Base-by-base conservation (phyloP, 352 stramenopile genomes). In the Elongisporangium undulatum region DNA sequence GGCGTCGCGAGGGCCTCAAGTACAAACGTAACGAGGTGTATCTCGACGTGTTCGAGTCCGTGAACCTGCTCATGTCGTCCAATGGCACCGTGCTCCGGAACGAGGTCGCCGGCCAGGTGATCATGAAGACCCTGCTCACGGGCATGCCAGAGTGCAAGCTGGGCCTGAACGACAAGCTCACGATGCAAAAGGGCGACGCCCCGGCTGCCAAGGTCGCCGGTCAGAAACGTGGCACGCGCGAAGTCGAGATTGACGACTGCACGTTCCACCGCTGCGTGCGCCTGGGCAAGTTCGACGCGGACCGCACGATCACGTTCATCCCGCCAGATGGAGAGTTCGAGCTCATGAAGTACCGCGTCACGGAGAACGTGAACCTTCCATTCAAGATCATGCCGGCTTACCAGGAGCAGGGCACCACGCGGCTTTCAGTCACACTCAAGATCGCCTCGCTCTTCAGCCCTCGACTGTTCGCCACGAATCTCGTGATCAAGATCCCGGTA, bases 1-100 rank as follows among this genome's bases (percentile, higher is more conserved):
- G 80, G 82, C 87, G 97, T 63, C 92, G 96, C 45, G 96, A 99
- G 67, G 96, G 96, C 7, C 97, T 99, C 75, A 95, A 95, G 55
- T 97, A 99, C 81, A 98, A 98, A 71, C 97, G 96, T 73, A 99
- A 99, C 74, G 96, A 99, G 77, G 96, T 98, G 54, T 99, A 98
- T 71, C 95, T 99, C 61, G 83, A 99, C 76, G 92, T 99, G 12
- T 92, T 98, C 26, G 96, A 99, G 78, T 96, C 79, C 61, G 95
- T 99, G 29, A 99, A 99, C 82, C 64, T 99, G 53, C 82, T 99
- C 58, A 93, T 99, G 73, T 98, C 90, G 2, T 92, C 83, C 16
- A 98, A 89, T 21, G 96, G 96, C 55, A 94, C 74, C 17, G 83
- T 99, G 20, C 72, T 99, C 51, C 80, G 96, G 61, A 98, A 97